Evolutionary conservation across 805 yeast genomes (phyloP).

Genomic region (Hanseniaspora vineae): DNA sequence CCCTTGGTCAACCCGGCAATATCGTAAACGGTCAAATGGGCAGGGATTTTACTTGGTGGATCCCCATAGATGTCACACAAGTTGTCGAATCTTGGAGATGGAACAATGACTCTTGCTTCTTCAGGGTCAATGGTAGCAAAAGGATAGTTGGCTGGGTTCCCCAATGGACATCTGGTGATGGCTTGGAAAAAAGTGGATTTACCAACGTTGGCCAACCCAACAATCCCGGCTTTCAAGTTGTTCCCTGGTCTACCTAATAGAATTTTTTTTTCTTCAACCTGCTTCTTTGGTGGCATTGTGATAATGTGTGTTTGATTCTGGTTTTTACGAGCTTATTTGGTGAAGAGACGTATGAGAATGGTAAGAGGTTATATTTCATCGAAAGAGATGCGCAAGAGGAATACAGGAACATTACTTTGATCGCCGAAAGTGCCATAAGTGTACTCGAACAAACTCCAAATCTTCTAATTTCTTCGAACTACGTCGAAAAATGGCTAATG

Average conservation of each 20-base stretch:
- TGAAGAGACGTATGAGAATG: no score
- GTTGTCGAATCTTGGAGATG: constrained; percentile 75
- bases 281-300: constrained; percentile 28
- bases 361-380: no score
- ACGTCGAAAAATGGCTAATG: no score
- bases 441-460: no score
- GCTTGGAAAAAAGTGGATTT: constrained; percentile 75
- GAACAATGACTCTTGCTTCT: constrained; percentile 92
- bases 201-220: constrained; percentile 73
- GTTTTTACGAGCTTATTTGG: neutral
- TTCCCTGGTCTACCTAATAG: constrained; percentile 72
- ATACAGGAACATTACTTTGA: no score
- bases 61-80: constrained; percentile 56
- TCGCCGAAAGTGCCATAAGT: no score
- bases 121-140: constrained; percentile 92
- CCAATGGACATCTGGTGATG: constrained; percentile 57
- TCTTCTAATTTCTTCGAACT: no score
- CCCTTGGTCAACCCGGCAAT: constrained; percentile 98
- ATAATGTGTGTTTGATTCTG: neutral
- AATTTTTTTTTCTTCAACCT: constrained; percentile 46
- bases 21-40: constrained; percentile 84
- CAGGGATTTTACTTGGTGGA: constrained; percentile 83
- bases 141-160: constrained; percentile 68
- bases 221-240: constrained; percentile 45
- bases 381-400: no score